These are phyloP conservation scores for Metschnikowia dekortorum DNA, from an alignment of 805 yeast genomes.

Conservation along the genomic window DNA sequence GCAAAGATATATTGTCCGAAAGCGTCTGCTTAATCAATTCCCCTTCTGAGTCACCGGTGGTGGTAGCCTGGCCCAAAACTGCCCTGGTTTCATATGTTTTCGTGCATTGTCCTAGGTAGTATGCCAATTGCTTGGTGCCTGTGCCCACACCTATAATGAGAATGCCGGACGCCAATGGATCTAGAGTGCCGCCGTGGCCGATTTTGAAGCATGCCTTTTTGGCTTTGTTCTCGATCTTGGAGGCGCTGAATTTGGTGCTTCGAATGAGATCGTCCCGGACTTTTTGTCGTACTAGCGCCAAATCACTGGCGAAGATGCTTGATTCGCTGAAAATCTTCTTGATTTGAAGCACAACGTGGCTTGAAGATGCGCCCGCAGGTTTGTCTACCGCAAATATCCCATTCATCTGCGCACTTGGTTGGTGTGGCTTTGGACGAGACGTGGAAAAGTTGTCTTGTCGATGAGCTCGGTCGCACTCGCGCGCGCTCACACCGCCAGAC, in stretches of 20 bases:
- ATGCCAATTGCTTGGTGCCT: slow-evolving; percentile 80
- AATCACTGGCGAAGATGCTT: slow-evolving; percentile 49
- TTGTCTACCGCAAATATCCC: slow-evolving; percentile 91
- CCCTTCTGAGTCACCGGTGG: slow-evolving; percentile 93
- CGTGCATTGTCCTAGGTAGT: slow-evolving; percentile 66
- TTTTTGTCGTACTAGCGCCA: slow-evolving; percentile 46
- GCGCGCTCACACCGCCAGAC: too few species aligned
- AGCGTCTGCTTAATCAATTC: slow-evolving; percentile 60
- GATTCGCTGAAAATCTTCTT: slow-evolving; percentile 62
- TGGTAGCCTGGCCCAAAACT: slow-evolving; percentile 82
- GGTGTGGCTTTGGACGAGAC: neutral
- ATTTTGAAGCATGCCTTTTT: slow-evolving; percentile 66
- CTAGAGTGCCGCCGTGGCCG: slow-evolving; percentile 98
- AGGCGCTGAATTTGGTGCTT: slow-evolving; percentile 39
- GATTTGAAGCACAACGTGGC: slow-evolving; percentile 62
- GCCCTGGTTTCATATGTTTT: slow-evolving; percentile 85
- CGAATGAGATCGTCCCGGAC: slow-evolving; percentile 37
- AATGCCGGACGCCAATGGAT: slow-evolving; percentile 94
- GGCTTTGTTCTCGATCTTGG: slow-evolving; percentile 48
- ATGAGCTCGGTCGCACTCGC: neutral
- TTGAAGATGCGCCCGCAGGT: slow-evolving; percentile 81
- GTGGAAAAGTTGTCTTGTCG: neutral
- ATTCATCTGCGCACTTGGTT: slow-evolving; percentile 50
- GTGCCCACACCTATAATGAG: slow-evolving; percentile 85
- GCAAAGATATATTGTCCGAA: slow-evolving; percentile 52